Evolutionary conservation across 2,329 filamentous ascomycete genomes (phyloP).

Genomic region (Raffaelea deltoideospora): DNA sequence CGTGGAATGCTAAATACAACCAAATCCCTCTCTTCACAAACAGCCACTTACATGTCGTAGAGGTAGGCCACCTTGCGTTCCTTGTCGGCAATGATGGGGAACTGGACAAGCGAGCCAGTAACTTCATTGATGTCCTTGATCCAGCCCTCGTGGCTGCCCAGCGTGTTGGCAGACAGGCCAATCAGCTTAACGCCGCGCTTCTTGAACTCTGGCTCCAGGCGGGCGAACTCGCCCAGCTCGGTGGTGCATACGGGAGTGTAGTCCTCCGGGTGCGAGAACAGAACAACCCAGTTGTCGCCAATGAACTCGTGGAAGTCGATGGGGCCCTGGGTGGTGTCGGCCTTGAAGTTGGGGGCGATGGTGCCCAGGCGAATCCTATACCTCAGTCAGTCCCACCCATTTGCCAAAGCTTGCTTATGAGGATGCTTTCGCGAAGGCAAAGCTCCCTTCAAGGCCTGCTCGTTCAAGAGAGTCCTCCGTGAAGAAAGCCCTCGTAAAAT

Average conservation of each 20-base stretch:
- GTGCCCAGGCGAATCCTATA: slow-evolving; percentile 48
- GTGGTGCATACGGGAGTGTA: slow-evolving; percentile 92
- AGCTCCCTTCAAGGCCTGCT: too few relatives aligned
- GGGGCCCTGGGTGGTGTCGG: slow-evolving; percentile 61
- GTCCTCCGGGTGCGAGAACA: slow-evolving; percentile 79
- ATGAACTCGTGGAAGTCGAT: slow-evolving; percentile 77
- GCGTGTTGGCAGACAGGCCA: slow-evolving; percentile 74
- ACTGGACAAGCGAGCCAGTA: slow-evolving; percentile 51
- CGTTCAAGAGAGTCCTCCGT: too few relatives aligned
- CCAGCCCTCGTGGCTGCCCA: slow-evolving; percentile 74
- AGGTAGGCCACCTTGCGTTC: slow-evolving; percentile 58
- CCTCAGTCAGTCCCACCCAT: background rate
- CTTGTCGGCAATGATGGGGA: slow-evolving; percentile 74
- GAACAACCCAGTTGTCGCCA: slow-evolving; percentile 62
- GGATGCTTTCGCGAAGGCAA: too few relatives aligned
- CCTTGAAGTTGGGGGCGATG: slow-evolving; percentile 67
- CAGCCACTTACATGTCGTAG: slow-evolving; percentile 51
- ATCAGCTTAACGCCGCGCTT: slow-evolving; percentile 85
- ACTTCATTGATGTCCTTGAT: slow-evolving; percentile 80
- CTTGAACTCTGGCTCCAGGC: slow-evolving; percentile 74
- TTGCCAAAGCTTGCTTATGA: background rate
- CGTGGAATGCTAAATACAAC: too few relatives aligned
- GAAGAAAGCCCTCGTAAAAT: too few relatives aligned
- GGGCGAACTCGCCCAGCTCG: slow-evolving; percentile 84
- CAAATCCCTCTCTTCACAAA: too few relatives aligned